Evolutionary conservation across 116 monocot genomes (phyloP).

Genomic region (Papilionanthe hybrid): DNA sequence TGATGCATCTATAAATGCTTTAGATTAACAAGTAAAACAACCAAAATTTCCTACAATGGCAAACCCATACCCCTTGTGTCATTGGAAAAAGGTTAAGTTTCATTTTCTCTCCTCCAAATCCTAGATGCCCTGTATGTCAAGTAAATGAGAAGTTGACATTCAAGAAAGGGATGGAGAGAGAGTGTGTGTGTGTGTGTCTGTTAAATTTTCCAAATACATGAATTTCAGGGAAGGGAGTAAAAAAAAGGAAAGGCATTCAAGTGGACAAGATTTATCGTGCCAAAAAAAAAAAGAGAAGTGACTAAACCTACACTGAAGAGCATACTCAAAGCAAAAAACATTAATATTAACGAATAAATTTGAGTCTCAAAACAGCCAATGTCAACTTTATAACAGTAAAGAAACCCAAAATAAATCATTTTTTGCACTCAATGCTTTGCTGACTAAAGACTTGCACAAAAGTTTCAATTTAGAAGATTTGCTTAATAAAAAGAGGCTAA

Average conservation of each 20-base stretch:
- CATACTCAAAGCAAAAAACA: not conserved
- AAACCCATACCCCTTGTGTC: not conserved
- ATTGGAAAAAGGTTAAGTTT: not conserved
- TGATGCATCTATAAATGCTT: not conserved
- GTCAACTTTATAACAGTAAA: not conserved
- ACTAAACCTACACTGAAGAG: not conserved
- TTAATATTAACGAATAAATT: too few species aligned
- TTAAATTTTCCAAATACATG: not conserved
- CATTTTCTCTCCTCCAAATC: conserved; percentile 1
- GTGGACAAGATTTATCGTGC: not conserved
- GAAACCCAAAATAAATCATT: not conserved
- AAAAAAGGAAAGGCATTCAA: not conserved
- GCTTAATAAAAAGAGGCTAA: not conserved
- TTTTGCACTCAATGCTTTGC: not conserved
- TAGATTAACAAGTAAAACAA: not conserved
- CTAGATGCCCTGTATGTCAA: not conserved
- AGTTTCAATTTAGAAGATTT: not conserved
- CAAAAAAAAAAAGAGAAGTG: not conserved
- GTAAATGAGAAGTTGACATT: not conserved
- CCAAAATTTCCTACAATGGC: not conserved
- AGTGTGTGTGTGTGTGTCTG: not conserved
- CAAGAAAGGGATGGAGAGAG: not conserved
- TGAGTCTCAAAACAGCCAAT: not conserved
- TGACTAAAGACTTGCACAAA: not conserved
- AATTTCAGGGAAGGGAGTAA: not conserved